A percentile compares a stretch with the other conserved stretches of the same genome.
Conservation (phyloP, 805 yeast genomes). For the Starmerella kuoi region DNA sequence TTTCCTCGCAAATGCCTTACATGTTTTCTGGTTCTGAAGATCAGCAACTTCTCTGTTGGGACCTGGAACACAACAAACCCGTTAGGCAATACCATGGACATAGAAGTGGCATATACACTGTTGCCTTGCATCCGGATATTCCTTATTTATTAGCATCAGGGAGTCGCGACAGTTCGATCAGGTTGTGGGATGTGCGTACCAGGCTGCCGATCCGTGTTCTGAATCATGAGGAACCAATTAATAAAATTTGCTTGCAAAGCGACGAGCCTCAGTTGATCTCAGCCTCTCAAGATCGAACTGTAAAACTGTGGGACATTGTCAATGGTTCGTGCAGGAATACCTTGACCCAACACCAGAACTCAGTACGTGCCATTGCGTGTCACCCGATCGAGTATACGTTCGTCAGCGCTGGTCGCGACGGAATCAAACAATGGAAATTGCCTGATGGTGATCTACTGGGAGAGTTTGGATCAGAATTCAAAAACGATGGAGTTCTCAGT, state of each 20-base stretch:
- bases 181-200: slow-evolving; percentile 90
- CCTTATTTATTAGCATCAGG: slow-evolving; percentile 68
- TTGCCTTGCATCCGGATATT: slow-evolving; percentile 76
- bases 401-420: slow-evolving; percentile 70
- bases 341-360: slow-evolving; percentile 73
- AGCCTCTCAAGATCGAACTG: slow-evolving; percentile 72
- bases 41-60: slow-evolving; percentile 90
- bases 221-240: slow-evolving; percentile 62
- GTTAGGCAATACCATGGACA: slow-evolving; percentile 91
- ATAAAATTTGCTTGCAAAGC: slow-evolving; percentile 51
- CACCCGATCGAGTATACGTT: slow-evolving; percentile 64
- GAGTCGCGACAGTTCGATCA: slow-evolving; percentile 73
- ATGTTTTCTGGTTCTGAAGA: slow-evolving; percentile 89
- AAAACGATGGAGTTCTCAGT: slow-evolving; percentile 24
- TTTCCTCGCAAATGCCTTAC: slow-evolving; percentile 72
- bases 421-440: slow-evolving; percentile 69
- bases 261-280: slow-evolving; percentile 79
- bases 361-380: slow-evolving; percentile 59
- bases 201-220: slow-evolving; percentile 61
- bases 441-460: slow-evolving; percentile 68
- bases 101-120: slow-evolving; percentile 72
- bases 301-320: slow-evolving; percentile 80
- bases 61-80: slow-evolving; percentile 70
- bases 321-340: slow-evolving; percentile 62
- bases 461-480: slow-evolving; percentile 33